These are phyloP conservation scores for Auricularia cornea DNA, from an alignment of 768 basidiomycete species.

Conservation along the genomic window DNA sequence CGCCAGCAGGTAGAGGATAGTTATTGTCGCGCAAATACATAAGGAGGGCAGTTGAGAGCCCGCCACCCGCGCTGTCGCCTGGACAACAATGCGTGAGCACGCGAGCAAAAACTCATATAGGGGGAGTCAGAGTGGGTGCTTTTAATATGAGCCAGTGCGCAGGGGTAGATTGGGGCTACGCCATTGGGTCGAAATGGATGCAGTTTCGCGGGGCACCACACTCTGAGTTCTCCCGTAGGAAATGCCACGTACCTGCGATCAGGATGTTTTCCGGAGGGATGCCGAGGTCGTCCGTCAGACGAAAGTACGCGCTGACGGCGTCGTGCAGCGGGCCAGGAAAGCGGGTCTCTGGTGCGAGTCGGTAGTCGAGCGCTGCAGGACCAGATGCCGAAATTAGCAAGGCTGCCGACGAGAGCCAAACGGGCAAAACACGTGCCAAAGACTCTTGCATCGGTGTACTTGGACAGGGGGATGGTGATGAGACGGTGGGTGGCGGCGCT, in stretches of 20 bases:
- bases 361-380: constrained; percentile 78
- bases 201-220: too few species aligned
- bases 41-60: constrained; percentile 70
- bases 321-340: constrained; percentile 90
- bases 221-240: too few species aligned
- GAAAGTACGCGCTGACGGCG: constrained; percentile 77
- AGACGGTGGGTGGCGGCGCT: constrained; percentile 85
- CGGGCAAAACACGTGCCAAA: constrained; percentile 49
- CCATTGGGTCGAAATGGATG: too few species aligned
- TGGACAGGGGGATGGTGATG: constrained; percentile 85
- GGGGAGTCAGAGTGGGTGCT: too few species aligned
- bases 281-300: constrained; percentile 77
- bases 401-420: neutral
- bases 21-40: constrained; percentile 93
- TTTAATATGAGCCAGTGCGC: too few species aligned
- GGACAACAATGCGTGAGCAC: neutral
- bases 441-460: constrained; percentile 80
- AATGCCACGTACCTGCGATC: constrained; percentile 39
- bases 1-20: constrained; percentile 76
- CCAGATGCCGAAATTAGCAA: neutral
- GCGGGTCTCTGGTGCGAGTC: constrained; percentile 87
- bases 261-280: constrained; percentile 90
- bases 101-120: too few species aligned
- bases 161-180: too few species aligned
- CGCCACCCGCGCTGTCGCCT: constrained; percentile 94